These are phyloP conservation scores for Sphaerobolus stellatus DNA, from an alignment of 1,284 basidiomycete genomes.

Conservation along the genomic window DNA sequence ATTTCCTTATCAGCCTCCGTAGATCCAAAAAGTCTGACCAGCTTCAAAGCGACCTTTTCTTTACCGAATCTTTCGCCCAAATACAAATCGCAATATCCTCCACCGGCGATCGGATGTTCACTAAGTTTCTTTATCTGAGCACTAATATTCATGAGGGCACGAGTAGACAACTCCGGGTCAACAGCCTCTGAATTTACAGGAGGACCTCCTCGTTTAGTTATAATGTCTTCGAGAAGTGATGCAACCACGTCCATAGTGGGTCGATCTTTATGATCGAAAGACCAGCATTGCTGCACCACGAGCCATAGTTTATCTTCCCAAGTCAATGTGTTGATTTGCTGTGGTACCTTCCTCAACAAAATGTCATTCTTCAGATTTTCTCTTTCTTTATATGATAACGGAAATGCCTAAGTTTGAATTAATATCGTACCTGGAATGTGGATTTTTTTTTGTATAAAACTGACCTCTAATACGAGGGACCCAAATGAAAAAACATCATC, in stretches of 20 bases:
- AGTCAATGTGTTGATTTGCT: neutral
- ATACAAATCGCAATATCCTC: constrained; percentile 11
- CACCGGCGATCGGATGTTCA: constrained; percentile 12
- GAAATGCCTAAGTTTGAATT: neutral
- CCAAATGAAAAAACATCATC: neutral
- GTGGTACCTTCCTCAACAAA: neutral
- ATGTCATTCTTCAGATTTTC: neutral
- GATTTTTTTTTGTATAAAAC: neutral
- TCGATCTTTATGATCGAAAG: neutral
- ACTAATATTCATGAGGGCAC: constrained; percentile 3
- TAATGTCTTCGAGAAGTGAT: neutral
- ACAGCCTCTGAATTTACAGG: neutral
- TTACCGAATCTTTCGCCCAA: constrained; percentile 8
- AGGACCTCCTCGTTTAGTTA: neutral
- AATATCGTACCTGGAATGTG: neutral
- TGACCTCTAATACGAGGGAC: neutral
- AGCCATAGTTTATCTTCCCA: constrained; percentile 1
- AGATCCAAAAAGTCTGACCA: constrained; percentile 9
- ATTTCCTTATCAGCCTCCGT: constrained; percentile 3
- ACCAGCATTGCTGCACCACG: constrained; percentile 1
- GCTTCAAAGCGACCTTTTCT: constrained; percentile 11
- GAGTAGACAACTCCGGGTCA: neutral
- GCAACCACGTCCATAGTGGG: constrained; percentile 5
- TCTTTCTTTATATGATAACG: neutral
- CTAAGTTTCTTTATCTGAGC: constrained; percentile 9